Evolutionary conservation across 805 yeast species (phyloP), one percentile per base, ranked within the genome.

Genomic region (Sugiyamaella qingdaonensis): DNA sequence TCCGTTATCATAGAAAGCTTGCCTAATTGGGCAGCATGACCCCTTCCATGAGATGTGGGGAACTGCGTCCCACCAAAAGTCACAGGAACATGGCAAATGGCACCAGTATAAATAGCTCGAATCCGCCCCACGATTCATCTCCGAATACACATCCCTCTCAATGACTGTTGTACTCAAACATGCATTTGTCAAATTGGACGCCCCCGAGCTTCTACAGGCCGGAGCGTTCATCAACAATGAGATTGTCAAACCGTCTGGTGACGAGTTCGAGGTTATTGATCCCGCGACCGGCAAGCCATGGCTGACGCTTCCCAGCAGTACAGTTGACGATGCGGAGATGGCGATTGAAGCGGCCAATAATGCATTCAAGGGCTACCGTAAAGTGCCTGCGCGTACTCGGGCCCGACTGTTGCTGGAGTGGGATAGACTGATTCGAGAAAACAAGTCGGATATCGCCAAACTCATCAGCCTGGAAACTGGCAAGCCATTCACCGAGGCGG

Each of bases 391-490:
- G 7, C 75, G 87, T 43, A 73, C 76, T 32, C 74, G 92, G 52
- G 71, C 84, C 2, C 71, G 70, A n/a, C 58, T 83, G 56, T 75
- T 86, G 49, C 68, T 73, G 52, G 77, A 74, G 45, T 73, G 85
- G 70, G 77, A 78, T 62, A 69, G 71, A 8, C 70, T 84, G 52
- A 76, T 84, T 73, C 68, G 73, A 39, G 81, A 78, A 51, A 78
- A 86, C 65, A 72, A 73, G 31, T 79, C 78, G 4, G 92, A 84
- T 63, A 75, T 86, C 57, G 91, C 89, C 37, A 75, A 67, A 51
- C 63, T 86, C 46, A 73, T 82, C 49, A 79, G 85, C 14, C 68
- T 80, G 52, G 95, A 86, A 64, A 86, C 86, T 64, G 95, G 95
- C 32, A 86, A 86, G 67, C 79, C 90, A 1, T 68, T 75, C 10